Conservation (phyloP, 768 basidiomycete genomes). For the Vararia minispora region DNA sequence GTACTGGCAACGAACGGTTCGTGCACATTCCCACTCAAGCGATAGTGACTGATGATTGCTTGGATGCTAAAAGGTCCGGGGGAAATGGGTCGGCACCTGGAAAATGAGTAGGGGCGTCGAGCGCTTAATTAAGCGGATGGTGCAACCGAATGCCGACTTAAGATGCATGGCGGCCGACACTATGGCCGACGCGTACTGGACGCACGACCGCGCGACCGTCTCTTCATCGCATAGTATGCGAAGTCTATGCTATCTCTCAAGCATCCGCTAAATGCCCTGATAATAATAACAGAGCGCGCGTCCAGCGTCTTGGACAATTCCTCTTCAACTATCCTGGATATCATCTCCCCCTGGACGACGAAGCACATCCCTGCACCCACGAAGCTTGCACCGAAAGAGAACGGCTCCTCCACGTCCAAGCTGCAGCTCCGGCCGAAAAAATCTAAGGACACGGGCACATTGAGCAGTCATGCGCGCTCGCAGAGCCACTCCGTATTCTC, state of each 20-base stretch:
- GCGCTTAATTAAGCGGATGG: slow-evolving; percentile 63
- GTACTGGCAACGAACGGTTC: slow-evolving; percentile 78
- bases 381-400: slow-evolving; percentile 11
- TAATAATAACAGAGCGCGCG: slow-evolving; percentile 24
- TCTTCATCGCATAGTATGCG: slow-evolving; percentile 32
- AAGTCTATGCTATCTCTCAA: slow-evolving; percentile 13
- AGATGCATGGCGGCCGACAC: slow-evolving; percentile 60
- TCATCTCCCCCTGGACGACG: slow-evolving; percentile 24
- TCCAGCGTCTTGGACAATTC: slow-evolving; percentile 14
- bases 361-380: too few species aligned
- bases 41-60: too few species aligned
- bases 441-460: too few species aligned
- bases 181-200: slow-evolving; percentile 62
- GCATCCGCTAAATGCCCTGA: background rate
- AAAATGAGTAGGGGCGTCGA: slow-evolving; percentile 55
- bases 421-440: too few species aligned
- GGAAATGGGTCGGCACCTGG: slow-evolving; percentile 83
- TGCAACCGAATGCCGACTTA: slow-evolving; percentile 71
- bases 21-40: too few species aligned
- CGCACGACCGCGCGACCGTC: slow-evolving; percentile 20
- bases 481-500: too few species aligned
- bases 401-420: slow-evolving; percentile 3
- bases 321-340: slow-evolving; percentile 22
- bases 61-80: slow-evolving; percentile 60
- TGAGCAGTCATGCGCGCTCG: too few species aligned